Base-by-base conservation (phyloP, 2,329 filamentous ascomycete genomes). In the Xylariaceae sp. region DNA sequence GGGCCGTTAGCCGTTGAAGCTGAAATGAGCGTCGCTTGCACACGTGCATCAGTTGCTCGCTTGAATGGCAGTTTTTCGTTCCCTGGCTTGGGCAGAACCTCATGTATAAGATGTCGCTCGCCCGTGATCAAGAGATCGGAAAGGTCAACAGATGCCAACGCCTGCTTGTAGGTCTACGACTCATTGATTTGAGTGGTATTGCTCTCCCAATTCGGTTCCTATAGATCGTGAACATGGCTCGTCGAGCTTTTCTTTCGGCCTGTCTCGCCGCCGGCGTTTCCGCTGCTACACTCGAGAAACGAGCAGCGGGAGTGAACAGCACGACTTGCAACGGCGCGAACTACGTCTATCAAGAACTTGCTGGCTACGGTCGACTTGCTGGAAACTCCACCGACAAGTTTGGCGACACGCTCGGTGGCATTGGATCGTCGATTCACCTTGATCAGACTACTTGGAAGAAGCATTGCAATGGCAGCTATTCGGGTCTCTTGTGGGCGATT, bases 401-500 rank as follows among this genome's bases (percentile, higher is more conserved):
- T 57, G 83, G 83, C 30, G 86, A 89, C 62, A 89, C 84, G 0
- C 70, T 89, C 30, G 83, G 82, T 35, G 82, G 83, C 1, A 73
- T 86, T 45, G 86, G 86, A 9, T 85, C 80, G 49, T 75, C 82
- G 11, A 79, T 86, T 58, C 79, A 82, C n/a, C 68, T 89, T 27
- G 61, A 65, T 19, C 51, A 45, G 30, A 69, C 66, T 32, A 75
- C 76, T 9, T 89, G 85, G 83, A 75, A 72, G 57, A 79, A 77
- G 61, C 63, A 64, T 5, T 73, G 68, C n/a, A 63, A 64, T 58
- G 71, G 70, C 45, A 72, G 64, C 6, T 89, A 88, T 62, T 73
- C 75, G 2, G 86, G 83, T 14, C 74, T 78, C 4, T 61, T 88
- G 18, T 89, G 79, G 68, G 72, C 75, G 11, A 66, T 88, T 14